These are phyloP conservation scores for Asterophora lycoperdoides DNA, from an alignment of 768 basidiomycete genomes.

Conservation along the genomic window DNA sequence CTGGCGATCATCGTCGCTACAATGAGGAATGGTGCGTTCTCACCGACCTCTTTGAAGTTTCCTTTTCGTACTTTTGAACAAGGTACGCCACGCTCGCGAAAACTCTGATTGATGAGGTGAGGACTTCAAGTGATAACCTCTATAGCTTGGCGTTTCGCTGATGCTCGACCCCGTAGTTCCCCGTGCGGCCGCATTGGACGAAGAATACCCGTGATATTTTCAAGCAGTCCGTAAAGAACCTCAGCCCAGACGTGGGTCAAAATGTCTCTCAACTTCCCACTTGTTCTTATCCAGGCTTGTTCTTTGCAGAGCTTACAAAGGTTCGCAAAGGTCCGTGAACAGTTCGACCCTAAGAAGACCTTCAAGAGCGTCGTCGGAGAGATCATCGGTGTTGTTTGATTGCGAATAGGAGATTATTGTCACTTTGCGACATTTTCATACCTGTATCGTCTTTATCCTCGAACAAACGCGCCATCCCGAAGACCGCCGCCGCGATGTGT, in stretches of 20 bases:
- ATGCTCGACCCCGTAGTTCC: conserved; percentile 22
- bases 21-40: conserved; percentile 29
- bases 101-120: conserved; percentile 31
- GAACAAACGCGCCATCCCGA: neutral
- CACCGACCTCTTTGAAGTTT: neutral
- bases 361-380: conserved; percentile 33
- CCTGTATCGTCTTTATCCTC: neutral
- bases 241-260: conserved; percentile 28
- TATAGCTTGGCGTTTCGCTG: neutral
- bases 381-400: conserved; percentile 31
- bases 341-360: conserved; percentile 31
- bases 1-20: conserved; percentile 30
- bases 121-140: neutral
- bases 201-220: conserved; percentile 31
- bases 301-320: conserved; percentile 23
- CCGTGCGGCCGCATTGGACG: conserved; percentile 34
- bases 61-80: neutral
- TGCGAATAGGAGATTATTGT: neutral
- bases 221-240: conserved; percentile 26
- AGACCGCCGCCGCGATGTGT: no score
- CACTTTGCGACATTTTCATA: neutral
- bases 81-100: conserved; percentile 19
- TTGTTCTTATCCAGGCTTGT: neutral
- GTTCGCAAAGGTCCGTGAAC: conserved; percentile 27
- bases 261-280: neutral